A percentile compares a stretch with the other conserved stretches of the same genome.
These are phyloP conservation scores for Xylaria longipes DNA, from an alignment of 495 filamentous ascomycete species.

Conservation along the genomic window DNA sequence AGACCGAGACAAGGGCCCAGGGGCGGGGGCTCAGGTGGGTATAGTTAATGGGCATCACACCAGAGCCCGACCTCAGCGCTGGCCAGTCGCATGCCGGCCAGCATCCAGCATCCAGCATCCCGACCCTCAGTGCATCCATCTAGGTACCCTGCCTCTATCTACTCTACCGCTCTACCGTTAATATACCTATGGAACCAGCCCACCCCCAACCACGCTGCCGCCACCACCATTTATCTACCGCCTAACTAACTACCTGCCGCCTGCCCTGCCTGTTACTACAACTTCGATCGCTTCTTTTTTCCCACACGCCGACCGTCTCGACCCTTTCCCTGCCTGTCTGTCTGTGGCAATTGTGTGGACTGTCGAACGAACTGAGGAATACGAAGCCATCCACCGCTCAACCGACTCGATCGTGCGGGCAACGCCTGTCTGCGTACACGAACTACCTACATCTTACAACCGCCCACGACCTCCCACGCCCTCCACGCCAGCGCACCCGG, in stretches of 20 bases:
- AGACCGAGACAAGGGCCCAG: conserved; percentile 18
- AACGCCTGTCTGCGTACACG: neutral
- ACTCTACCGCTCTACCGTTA: too few species aligned
- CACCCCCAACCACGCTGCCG: conserved; percentile 20
- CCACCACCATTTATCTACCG: neutral
- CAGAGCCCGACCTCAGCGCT: conserved; percentile 14
- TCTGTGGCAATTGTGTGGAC: neutral
- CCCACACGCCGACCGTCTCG: conserved; percentile 14
- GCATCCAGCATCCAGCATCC: neutral
- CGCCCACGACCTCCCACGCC: neutral
- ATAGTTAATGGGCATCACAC: conserved; percentile 11
- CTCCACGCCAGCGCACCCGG: conserved; percentile 4
- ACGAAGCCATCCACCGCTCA: neutral
- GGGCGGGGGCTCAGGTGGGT: conserved; percentile 15
- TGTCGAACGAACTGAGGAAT: neutral
- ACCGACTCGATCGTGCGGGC: conserved; percentile 7
- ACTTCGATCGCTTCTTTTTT: conserved; percentile 18
- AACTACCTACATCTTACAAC: neutral
- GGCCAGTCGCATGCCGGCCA: neutral
- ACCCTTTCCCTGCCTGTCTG: neutral
- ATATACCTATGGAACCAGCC: conserved; percentile 14
- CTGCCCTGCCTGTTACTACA: conserved; percentile 9
- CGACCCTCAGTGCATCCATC: conserved; percentile 2
- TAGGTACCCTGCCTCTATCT: neutral
- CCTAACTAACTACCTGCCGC: conserved; percentile 8